Evolutionary conservation across 2,329 filamentous ascomycete genomes (phyloP).

Genomic region (Aspergillus cejpii): DNA sequence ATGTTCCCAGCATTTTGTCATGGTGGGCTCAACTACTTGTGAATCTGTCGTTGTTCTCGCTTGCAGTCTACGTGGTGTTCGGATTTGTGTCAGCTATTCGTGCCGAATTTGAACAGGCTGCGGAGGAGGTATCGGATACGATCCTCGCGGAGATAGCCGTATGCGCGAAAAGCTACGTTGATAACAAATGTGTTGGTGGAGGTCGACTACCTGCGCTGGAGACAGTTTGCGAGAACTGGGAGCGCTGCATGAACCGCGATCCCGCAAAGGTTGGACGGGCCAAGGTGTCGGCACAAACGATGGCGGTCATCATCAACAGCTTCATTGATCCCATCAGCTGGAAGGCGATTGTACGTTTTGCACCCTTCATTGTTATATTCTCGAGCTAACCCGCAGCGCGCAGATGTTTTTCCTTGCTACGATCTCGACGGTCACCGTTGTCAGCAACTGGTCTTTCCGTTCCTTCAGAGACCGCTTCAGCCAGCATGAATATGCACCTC

Average conservation of each 20-base stretch:
- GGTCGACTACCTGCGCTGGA: constrained; percentile 67
- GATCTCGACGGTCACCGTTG: constrained; percentile 47
- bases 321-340: constrained; percentile 87
- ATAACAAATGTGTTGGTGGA: constrained; percentile 66
- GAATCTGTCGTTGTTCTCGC: constrained; percentile 44
- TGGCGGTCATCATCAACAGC: constrained; percentile 87
- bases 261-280: constrained; percentile 70
- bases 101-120: constrained; percentile 66
- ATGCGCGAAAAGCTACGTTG: constrained; percentile 66
- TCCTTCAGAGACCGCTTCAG: constrained; percentile 41
- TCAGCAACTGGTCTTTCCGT: constrained; percentile 56
- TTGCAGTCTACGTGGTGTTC: constrained; percentile 59
- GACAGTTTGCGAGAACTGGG: constrained; percentile 70
- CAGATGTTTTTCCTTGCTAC: constrained; percentile 36
- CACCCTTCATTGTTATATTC: not conserved
- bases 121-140: constrained; percentile 59
- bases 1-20: constrained; percentile 59
- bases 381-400: constrained; percentile 13
- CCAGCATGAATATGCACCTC: constrained; percentile 25
- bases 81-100: constrained; percentile 63
- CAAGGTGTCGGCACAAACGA: constrained; percentile 74
- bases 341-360: constrained; percentile 61
- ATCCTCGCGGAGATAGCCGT: constrained; percentile 65
- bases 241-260: constrained; percentile 79
- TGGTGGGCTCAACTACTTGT: constrained; percentile 58